These are phyloP conservation scores for Nakaseomyces delphensis DNA, from an alignment of 1,139 yeast species.

Conservation along the genomic window DNA sequence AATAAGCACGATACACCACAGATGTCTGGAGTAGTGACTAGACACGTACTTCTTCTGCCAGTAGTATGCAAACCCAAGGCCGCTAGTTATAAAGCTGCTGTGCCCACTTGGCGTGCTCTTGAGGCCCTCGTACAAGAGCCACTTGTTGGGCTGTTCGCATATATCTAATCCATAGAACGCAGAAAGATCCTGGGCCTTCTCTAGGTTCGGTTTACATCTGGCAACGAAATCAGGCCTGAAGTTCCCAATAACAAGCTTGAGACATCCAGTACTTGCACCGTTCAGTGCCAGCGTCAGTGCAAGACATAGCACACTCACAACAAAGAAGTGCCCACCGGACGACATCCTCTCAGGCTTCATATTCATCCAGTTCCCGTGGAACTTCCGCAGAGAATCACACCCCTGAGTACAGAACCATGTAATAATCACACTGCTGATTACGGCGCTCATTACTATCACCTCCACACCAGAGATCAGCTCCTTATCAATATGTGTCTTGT, in stretches of 20 bases:
- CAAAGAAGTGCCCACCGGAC: slow-evolving; percentile 19
- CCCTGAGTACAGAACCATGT: slow-evolving; percentile 19
- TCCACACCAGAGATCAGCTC: slow-evolving; percentile 21
- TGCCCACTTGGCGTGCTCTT: slow-evolving; percentile 31
- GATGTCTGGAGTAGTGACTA: slow-evolving; percentile 14
- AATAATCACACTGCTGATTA: slow-evolving; percentile 16
- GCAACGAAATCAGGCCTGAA: slow-evolving; percentile 27
- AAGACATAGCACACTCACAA: slow-evolving; percentile 19
- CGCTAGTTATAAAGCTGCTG: slow-evolving; percentile 24
- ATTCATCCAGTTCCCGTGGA: slow-evolving; percentile 11
- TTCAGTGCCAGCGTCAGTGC: slow-evolving; percentile 18
- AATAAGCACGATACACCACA: slow-evolving; percentile 24
- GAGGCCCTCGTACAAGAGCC: slow-evolving; percentile 24
- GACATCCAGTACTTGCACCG: slow-evolving; percentile 23
- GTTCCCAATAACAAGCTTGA: slow-evolving; percentile 24
- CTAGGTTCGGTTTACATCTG: slow-evolving; percentile 18
- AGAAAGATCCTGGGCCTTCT: slow-evolving; percentile 6
- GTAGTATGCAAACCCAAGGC: slow-evolving; percentile 21
- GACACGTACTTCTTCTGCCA: slow-evolving; percentile 21
- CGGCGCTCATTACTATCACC: slow-evolving; percentile 19
- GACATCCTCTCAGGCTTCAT: slow-evolving; percentile 14
- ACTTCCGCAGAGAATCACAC: slow-evolving; percentile 11
- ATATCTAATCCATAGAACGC: slow-evolving; percentile 13
- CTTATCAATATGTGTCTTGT: slow-evolving; percentile 16
- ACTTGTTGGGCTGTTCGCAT: slow-evolving; percentile 18